A percentile compares a stretch with the other conserved stretches of the same genome.
Evolutionary conservation across 2,329 filamentous ascomycete species (phyloP).

Genomic region (Zymoseptoria ardabiliae): DNA sequence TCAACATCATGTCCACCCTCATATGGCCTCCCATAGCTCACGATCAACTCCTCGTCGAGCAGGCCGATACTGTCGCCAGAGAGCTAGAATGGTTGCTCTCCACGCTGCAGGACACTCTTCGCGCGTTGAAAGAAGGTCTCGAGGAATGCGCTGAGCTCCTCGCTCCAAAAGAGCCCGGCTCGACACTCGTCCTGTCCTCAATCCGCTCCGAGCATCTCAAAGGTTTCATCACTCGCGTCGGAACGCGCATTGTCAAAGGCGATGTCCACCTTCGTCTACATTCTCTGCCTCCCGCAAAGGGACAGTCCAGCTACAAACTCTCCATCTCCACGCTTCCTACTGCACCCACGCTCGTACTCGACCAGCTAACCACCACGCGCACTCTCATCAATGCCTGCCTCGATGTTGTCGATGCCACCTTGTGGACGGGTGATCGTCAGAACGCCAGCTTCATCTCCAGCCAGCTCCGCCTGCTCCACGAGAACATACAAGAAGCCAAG

Average conservation of each 20-base stretch:
- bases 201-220: constrained; percentile 84
- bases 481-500: constrained; percentile 56
- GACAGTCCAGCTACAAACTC: constrained; percentile 45
- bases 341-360: constrained; percentile 54
- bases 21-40: constrained; percentile 52
- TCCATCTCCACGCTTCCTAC: constrained; percentile 46
- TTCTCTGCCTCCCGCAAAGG: constrained; percentile 53
- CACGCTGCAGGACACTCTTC: constrained; percentile 54
- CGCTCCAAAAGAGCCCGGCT: constrained; percentile 74
- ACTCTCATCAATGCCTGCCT: constrained; percentile 75
- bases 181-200: constrained; percentile 83
- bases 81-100: constrained; percentile 59
- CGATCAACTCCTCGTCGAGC: constrained; percentile 45
- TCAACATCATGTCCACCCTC: constrained; percentile 49
- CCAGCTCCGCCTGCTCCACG: constrained; percentile 51
- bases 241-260: constrained; percentile 85
- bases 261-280: constrained; percentile 70
- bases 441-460: constrained; percentile 52
- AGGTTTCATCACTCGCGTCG: constrained; percentile 82
- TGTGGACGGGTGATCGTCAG: constrained; percentile 60
- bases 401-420: constrained; percentile 71
- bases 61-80: constrained; percentile 46
- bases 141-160: constrained; percentile 85
- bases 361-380: constrained; percentile 63
- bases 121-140: constrained; percentile 60